Percentiles rank a stretch among this genome's conserved stretches.
These are phyloP conservation scores for Asterophora parasitica DNA, from an alignment of 768 basidiomycete species.

Conservation along the genomic window DNA sequence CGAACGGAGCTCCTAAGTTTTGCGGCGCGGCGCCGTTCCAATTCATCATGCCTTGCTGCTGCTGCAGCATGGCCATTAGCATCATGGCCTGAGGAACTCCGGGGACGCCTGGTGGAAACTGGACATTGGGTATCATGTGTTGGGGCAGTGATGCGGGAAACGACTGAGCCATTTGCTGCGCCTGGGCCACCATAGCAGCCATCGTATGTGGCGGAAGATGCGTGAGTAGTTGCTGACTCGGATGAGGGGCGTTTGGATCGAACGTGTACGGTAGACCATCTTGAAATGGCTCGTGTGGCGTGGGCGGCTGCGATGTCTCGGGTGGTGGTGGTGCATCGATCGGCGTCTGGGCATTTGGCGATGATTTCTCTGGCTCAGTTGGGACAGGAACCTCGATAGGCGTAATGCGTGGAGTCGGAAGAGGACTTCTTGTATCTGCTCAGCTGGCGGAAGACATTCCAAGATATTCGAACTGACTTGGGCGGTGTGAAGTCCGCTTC, in stretches of 20 bases:
- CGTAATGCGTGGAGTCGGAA: slow-evolving; percentile 60
- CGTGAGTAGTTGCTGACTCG: background rate
- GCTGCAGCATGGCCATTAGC: background rate
- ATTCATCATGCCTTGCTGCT: background rate
- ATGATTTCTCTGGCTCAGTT: background rate
- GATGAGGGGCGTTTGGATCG: background rate
- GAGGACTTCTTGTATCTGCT: slow-evolving; percentile 43
- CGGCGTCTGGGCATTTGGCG: background rate
- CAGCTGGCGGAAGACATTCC: slow-evolving; percentile 1
- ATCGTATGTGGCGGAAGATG: slow-evolving; percentile 1
- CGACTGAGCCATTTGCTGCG: background rate
- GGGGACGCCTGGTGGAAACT: background rate
- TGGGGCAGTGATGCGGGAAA: background rate
- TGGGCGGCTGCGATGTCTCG: background rate
- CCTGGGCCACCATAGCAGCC: background rate
- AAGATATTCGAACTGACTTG: slow-evolving; percentile 37
- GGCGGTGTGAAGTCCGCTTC: slow-evolving; percentile 29
- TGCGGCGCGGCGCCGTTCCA: background rate
- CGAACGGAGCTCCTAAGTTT: background rate
- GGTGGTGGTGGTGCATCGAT: background rate
- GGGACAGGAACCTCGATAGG: slow-evolving; percentile 31
- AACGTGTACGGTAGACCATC: background rate
- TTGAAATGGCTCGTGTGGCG: background rate
- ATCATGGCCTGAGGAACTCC: background rate
- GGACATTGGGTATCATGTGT: background rate